Conservation (phyloP, 768 basidiomycete genomes). For the Clavulina sp. region DNA sequence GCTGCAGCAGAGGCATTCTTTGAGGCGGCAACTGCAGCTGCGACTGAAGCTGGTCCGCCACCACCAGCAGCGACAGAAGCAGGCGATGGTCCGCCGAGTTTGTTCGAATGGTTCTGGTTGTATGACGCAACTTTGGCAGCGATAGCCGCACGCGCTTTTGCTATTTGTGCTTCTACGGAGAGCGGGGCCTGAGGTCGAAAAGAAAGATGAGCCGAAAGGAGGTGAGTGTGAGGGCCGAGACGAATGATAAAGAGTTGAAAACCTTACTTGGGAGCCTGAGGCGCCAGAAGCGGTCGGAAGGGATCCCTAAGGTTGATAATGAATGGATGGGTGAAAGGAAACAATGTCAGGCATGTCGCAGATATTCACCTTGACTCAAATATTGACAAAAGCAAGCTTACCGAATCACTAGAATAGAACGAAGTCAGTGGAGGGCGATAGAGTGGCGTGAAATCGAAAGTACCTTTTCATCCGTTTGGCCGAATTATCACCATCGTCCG, state of each 20-base stretch:
- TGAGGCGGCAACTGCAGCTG: slow-evolving; percentile 22
- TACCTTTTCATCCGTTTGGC: slow-evolving; percentile 35
- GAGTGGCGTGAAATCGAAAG: slow-evolving; percentile 12
- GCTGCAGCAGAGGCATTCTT: slow-evolving; percentile 24
- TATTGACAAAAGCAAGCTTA: slow-evolving; percentile 35
- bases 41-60: slow-evolving; percentile 12
- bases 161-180: slow-evolving; percentile 48
- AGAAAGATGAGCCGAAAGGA: too few relatives aligned
- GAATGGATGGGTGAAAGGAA: slow-evolving; percentile 45
- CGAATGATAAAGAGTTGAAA: not conserved
- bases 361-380: slow-evolving; percentile 52
- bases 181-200: too few relatives aligned
- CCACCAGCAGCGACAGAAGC: slow-evolving; percentile 13
- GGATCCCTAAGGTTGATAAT: slow-evolving; percentile 29
- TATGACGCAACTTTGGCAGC: slow-evolving; percentile 71
- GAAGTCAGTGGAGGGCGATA: slow-evolving; percentile 11
- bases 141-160: slow-evolving; percentile 70
- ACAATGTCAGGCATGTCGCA: slow-evolving; percentile 31
- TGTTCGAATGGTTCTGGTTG: slow-evolving; percentile 10
- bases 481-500: slow-evolving; percentile 3
- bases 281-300: slow-evolving; percentile 26
- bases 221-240: slow-evolving; percentile 15
- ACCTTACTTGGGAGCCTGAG: slow-evolving; percentile 14
- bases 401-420: slow-evolving; percentile 35
- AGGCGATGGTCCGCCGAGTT: slow-evolving; percentile 15